These are phyloP conservation scores for Camelina hispida DNA, from an alignment of 345 rosid genomes.

Conservation along the genomic window DNA sequence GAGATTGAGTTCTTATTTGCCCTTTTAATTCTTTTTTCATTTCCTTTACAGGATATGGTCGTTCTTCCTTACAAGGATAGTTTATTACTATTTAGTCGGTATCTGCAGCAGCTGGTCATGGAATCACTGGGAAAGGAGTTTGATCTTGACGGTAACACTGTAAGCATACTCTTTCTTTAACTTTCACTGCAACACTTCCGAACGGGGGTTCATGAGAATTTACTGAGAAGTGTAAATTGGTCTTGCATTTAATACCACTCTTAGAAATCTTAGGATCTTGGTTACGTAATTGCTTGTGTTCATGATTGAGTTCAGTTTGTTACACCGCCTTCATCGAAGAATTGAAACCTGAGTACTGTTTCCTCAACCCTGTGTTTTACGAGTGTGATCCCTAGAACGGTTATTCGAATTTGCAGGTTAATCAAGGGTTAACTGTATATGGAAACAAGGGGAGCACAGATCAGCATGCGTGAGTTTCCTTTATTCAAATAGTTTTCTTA, in stretches of 20 bases:
- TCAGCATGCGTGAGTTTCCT: slow-evolving; percentile 93
- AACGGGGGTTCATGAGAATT: slow-evolving; percentile 18
- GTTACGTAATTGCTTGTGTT: slow-evolving; percentile 1
- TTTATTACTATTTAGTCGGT: slow-evolving; percentile 86
- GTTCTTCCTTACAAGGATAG: slow-evolving; percentile 99
- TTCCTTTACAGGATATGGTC: slow-evolving; percentile 86
- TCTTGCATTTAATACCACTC: slow-evolving; percentile 12
- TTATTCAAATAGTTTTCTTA: neutral
- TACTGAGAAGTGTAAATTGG: slow-evolving; percentile 9
- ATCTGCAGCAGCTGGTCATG: slow-evolving; percentile 97
- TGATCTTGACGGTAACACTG: slow-evolving; percentile 93
- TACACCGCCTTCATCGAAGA: slow-evolving; percentile 13
- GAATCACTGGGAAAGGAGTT: slow-evolving; percentile 98
- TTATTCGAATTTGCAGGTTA: slow-evolving; percentile 64
- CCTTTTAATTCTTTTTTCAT: slow-evolving; percentile 15
- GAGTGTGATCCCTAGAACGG: slow-evolving; percentile 23
- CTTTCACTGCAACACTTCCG: neutral
- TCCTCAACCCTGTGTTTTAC: slow-evolving; percentile 22
- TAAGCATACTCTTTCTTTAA: slow-evolving; percentile 48
- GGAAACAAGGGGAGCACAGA: slow-evolving; percentile 99
- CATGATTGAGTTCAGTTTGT: slow-evolving; percentile 17
- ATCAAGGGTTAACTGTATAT: slow-evolving; percentile 94
- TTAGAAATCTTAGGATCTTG: slow-evolving; percentile 2
- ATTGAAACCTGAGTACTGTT: slow-evolving; percentile 14
- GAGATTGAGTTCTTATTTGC: slow-evolving; percentile 20